Evolutionary conservation across 2,329 filamentous ascomycete genomes (phyloP).

Genomic region (Aspergillus sp.): DNA sequence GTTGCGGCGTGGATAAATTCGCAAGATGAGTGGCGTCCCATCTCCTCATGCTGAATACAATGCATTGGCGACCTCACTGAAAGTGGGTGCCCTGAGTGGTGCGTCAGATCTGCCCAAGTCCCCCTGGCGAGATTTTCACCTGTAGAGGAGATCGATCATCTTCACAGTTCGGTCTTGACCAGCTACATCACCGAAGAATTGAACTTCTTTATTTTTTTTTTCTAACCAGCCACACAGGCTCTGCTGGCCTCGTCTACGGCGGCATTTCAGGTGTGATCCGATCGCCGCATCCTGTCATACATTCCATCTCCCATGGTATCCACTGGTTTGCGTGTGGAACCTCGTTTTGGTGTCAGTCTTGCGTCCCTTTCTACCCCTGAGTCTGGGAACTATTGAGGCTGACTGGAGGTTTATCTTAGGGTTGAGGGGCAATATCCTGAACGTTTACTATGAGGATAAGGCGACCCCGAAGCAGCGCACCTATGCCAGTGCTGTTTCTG

Average conservation of each 20-base stretch:
- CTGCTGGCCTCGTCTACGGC: slow-evolving; percentile 63
- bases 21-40: slow-evolving; percentile 29
- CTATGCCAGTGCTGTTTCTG: slow-evolving; percentile 68
- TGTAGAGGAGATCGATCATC: not conserved
- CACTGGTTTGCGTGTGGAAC: slow-evolving; percentile 80
- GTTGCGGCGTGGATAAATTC: not conserved
- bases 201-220: not conserved
- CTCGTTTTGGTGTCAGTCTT: slow-evolving; percentile 69
- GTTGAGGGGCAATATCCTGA: slow-evolving; percentile 46
- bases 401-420: slow-evolving; percentile 36
- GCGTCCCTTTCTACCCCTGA: not conserved
- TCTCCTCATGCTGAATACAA: slow-evolving; percentile 20
- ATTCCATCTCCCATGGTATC: slow-evolving; percentile 69
- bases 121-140: not conserved
- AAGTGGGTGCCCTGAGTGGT: slow-evolving; percentile 63
- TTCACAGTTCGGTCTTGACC: not conserved
- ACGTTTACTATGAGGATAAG: slow-evolving; percentile 50
- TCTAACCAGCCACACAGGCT: slow-evolving; percentile 16
- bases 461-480: slow-evolving; percentile 61
- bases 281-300: slow-evolving; percentile 65
- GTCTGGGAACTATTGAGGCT: not conserved
- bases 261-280: slow-evolving; percentile 71
- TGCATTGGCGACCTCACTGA: slow-evolving; percentile 47
- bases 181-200: not conserved
- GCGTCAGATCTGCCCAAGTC: slow-evolving; percentile 18